phyloP scores from a whole-genome alignment of 164 flowering plant species.

The Nymphaea thermarum region DNA sequence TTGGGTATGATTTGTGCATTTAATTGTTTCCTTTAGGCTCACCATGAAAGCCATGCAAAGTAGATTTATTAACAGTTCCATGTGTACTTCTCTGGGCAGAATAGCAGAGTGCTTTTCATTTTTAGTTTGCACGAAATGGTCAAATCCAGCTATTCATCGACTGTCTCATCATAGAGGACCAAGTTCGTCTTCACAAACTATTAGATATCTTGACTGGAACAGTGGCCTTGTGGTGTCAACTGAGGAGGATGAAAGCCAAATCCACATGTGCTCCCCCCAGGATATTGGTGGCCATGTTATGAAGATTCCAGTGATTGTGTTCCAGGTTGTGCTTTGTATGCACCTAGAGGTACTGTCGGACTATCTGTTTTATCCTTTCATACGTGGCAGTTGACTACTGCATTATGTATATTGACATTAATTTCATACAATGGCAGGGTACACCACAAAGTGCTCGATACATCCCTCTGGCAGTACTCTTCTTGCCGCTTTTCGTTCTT shows the following conservation, averaged over 20 bases:
- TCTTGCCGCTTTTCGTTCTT: constrained; percentile 60
- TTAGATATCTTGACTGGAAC: constrained; percentile 63
- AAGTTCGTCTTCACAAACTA: constrained; percentile 25
- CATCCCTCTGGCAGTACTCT: constrained; percentile 45
- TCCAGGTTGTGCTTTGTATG: constrained; percentile 83
- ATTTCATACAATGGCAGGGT: constrained; percentile 36
- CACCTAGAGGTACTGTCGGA: constrained; percentile 48
- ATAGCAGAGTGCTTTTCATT: constrained; percentile 93
- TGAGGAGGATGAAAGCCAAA: constrained; percentile 46
- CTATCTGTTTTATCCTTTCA: background rate
- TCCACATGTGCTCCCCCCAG: constrained; percentile 45
- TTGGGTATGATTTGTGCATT: constrained; percentile 61
- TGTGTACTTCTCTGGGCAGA: constrained; percentile 20
- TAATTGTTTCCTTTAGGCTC: no score
- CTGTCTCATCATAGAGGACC: constrained; percentile 31
- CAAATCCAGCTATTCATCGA: constrained; percentile 78
- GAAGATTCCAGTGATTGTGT: constrained; percentile 67
- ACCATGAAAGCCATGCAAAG: background rate
- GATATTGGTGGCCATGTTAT: constrained; percentile 91
- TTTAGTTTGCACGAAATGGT: constrained; percentile 93
- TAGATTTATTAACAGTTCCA: background rate
- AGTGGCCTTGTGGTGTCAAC: constrained; percentile 49
- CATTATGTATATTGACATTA: background rate
- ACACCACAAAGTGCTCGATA: constrained; percentile 53
- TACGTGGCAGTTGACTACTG: background rate